phyloP scores from a whole-genome alignment of 176 grass and related monocot genomes.

The Pharus latifolius region DNA sequence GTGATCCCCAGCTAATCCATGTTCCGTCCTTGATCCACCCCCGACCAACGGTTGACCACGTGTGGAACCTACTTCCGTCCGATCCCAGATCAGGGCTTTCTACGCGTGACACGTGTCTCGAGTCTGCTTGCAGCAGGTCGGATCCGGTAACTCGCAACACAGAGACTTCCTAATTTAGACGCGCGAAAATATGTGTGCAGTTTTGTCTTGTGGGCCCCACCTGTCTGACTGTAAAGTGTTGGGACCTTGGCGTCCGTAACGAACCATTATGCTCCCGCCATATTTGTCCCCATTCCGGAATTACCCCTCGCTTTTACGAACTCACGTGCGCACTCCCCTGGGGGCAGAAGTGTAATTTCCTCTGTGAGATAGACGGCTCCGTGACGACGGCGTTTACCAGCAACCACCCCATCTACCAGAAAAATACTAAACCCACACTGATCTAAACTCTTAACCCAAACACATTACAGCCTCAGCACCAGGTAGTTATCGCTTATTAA shows the following conservation, averaged over 20 bases:
- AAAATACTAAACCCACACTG: not conserved
- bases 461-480: not conserved
- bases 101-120: not conserved
- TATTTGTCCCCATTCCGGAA: not conserved
- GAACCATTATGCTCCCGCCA: not conserved
- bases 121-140: not conserved
- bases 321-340: too few relatives aligned
- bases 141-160: not conserved
- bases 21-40: too few relatives aligned
- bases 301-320: not conserved
- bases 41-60: too few relatives aligned
- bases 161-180: not conserved
- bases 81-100: too few relatives aligned
- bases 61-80: too few relatives aligned
- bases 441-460: conserved; percentile 17
- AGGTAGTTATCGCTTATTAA: conserved; percentile 33
- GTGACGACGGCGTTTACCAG: conserved; percentile 15
- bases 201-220: not conserved
- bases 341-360: not conserved
- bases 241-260: not conserved
- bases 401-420: conserved; percentile 20
- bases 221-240: not conserved
- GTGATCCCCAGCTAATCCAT: too few relatives aligned
- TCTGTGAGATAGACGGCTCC: not conserved
- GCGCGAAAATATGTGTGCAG: not conserved